A percentile compares a stretch with the other conserved stretches of the same genome.
These are phyloP conservation scores for Venturia oleaginea DNA, from an alignment of 2,329 filamentous ascomycete species.

Conservation along the genomic window DNA sequence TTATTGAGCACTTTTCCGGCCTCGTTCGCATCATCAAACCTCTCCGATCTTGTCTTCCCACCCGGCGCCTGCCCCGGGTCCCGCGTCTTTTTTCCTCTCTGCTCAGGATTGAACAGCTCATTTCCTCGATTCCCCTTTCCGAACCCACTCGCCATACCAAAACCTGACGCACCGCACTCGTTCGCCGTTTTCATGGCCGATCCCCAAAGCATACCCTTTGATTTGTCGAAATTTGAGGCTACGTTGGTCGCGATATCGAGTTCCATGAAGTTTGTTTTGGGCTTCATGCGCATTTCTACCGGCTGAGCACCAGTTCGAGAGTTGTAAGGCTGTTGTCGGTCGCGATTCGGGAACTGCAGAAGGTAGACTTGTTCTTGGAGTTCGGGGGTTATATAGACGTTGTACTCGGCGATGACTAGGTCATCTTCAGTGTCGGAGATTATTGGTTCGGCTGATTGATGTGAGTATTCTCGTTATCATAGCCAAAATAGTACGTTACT, in stretches of 20 bases:
- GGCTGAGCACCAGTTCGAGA: slow-evolving; percentile 49
- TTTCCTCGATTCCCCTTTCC: slow-evolving; percentile 6
- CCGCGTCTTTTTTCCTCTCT: not conserved
- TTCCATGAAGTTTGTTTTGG: slow-evolving; percentile 73
- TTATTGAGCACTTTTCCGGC: slow-evolving; percentile 64
- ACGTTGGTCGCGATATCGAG: slow-evolving; percentile 80
- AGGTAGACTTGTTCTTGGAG: slow-evolving; percentile 54
- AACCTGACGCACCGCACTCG: slow-evolving; percentile 29
- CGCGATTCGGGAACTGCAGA: slow-evolving; percentile 80
- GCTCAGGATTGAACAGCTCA: not conserved
- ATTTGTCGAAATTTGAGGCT: slow-evolving; percentile 66
- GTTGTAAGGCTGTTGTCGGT: slow-evolving; percentile 53
- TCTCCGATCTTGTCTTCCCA: not conserved
- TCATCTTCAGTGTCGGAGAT: slow-evolving; percentile 30
- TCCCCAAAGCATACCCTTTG: slow-evolving; percentile 76
- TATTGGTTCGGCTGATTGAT: not conserved
- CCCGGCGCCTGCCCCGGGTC: not conserved
- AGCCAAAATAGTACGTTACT: slow-evolving; percentile 8
- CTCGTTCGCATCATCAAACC: slow-evolving; percentile 32
- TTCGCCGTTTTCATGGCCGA: slow-evolving; percentile 54
- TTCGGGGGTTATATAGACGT: slow-evolving; percentile 72
- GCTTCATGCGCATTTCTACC: slow-evolving; percentile 71
- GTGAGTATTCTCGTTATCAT: not conserved
- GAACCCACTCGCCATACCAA: slow-evolving; percentile 14
- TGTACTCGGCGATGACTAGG: slow-evolving; percentile 52